These are phyloP conservation scores for Xylaria hypoxylon DNA, from an alignment of 2,329 filamentous ascomycete genomes.

Conservation along the genomic window DNA sequence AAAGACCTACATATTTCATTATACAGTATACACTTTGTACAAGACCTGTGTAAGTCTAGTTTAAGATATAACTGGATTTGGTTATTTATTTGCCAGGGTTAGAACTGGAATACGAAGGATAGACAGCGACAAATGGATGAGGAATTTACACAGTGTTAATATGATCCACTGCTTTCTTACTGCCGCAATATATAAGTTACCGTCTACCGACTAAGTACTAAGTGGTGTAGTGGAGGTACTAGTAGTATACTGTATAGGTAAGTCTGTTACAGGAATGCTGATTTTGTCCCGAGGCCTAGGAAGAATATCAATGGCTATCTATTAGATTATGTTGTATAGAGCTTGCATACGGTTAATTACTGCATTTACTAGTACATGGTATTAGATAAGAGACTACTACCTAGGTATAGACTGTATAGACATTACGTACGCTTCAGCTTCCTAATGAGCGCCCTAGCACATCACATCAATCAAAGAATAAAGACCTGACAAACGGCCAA, in stretches of 20 bases:
- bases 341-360: neutral
- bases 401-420: too few species aligned
- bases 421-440: neutral
- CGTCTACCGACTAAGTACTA: too few species aligned
- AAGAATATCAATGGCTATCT: constrained; percentile 5
- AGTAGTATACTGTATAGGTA: neutral
- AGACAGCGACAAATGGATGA: constrained; percentile 6
- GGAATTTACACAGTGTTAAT: constrained; percentile 31
- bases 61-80: constrained; percentile 18
- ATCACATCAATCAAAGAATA: neutral
- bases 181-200: constrained; percentile 19
- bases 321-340: neutral
- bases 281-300: neutral
- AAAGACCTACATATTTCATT: neutral
- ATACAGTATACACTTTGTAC: neutral
- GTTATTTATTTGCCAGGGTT: constrained; percentile 29
- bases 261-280: neutral
- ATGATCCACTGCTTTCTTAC: constrained; percentile 24
- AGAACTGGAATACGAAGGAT: constrained; percentile 25
- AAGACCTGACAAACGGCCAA: constrained; percentile 18
- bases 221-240: too few species aligned
- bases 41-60: neutral
- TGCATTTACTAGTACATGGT: neutral
- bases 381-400: neutral
- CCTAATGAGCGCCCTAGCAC: too few species aligned